Evolutionary conservation across 768 basidiomycete genomes (phyloP).

Genomic region (Lactarius evosmus): DNA sequence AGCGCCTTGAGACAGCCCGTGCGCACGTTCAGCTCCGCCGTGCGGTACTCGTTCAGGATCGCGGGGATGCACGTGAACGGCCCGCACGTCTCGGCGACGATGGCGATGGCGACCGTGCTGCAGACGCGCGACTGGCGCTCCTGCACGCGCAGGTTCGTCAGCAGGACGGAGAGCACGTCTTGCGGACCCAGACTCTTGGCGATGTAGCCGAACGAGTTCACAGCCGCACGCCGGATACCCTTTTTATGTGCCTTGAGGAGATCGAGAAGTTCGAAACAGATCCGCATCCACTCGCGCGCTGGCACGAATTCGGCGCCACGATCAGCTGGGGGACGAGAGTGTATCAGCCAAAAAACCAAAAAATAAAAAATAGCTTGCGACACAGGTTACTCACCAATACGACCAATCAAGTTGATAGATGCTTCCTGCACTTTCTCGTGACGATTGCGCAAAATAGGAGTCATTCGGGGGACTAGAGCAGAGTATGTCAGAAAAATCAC

Average conservation of each 20-base stretch:
- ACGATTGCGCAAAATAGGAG: conserved; percentile 97
- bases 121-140: conserved; percentile 99
- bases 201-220: conserved; percentile 99
- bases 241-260: conserved; percentile 99
- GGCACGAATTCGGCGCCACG: conserved; percentile 99
- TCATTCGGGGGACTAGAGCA: conserved; percentile 90
- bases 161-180: conserved; percentile 91
- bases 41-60: conserved; percentile 97
- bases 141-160: conserved; percentile 96
- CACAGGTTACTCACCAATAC: conserved; percentile 56
- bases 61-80: conserved; percentile 99
- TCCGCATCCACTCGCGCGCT: conserved; percentile 99
- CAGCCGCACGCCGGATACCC: conserved; percentile 96
- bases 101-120: conserved; percentile 96
- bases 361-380: background rate
- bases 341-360: no score
- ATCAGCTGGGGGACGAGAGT: conserved; percentile 58
- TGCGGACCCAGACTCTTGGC: conserved; percentile 99
- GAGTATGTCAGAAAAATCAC: background rate
- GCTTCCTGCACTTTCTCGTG: conserved; percentile 99
- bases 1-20: conserved; percentile 98
- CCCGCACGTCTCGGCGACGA: conserved; percentile 92
- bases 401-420: conserved; percentile 98
- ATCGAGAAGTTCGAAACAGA: conserved; percentile 97
- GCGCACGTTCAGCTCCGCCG: conserved; percentile 96